phyloP scores from a whole-genome alignment of 225 moss, liverwort and hornwort genomes.

The Ulota crispa region DNA sequence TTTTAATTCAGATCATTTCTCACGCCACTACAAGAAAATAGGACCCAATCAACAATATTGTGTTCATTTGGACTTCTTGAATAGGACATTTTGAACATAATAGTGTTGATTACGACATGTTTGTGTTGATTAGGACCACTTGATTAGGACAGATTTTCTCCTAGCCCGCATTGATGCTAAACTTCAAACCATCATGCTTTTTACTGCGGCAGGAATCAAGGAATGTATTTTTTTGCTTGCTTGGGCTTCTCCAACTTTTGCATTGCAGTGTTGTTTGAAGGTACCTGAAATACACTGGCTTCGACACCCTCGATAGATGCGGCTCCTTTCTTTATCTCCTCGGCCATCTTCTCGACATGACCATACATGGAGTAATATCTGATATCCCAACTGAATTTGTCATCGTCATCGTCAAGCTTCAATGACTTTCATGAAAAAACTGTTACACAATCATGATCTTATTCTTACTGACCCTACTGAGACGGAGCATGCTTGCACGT shows the following conservation, averaged over 20 bases:
- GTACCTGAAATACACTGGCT: conserved; percentile 46
- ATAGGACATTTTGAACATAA: no score
- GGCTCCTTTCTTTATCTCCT: conserved; percentile 51
- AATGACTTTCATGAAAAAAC: not conserved
- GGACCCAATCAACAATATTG: no score
- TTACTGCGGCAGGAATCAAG: not conserved
- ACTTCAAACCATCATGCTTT: not conserved
- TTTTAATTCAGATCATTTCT: not conserved
- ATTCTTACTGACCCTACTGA: not conserved
- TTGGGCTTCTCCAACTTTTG: not conserved
- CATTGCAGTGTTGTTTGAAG: not conserved
- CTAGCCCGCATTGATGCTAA: not conserved
- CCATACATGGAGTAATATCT: conserved; percentile 71
- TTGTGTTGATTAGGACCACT: no score
- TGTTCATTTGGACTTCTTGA: no score
- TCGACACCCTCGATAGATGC: conserved; percentile 46
- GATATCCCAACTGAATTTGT: conserved; percentile 6
- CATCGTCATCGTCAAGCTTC: not conserved
- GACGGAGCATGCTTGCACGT: not conserved
- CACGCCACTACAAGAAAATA: no score
- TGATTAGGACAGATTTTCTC: no score
- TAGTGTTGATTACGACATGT: no score
- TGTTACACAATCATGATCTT: not conserved
- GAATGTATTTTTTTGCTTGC: not conserved
- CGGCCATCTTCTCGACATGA: conserved; percentile 56